phyloP scores from a whole-genome alignment of 2,329 filamentous ascomycete genomes.

The Camillea tinctor region DNA sequence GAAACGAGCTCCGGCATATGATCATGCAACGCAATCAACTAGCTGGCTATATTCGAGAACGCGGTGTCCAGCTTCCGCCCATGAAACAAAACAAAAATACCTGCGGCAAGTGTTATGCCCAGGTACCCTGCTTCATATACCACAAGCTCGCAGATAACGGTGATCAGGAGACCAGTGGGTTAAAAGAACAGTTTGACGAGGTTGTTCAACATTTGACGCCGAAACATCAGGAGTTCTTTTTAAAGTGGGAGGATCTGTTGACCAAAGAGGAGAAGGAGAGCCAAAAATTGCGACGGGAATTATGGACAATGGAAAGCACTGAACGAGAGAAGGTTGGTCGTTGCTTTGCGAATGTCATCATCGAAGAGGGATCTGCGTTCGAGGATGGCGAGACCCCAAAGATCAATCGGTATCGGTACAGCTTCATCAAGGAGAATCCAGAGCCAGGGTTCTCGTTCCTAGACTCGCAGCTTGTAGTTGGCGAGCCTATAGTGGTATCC shows the following conservation, averaged over 20 bases:
- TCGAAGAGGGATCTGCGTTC: conserved; percentile 72
- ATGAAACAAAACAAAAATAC: conserved; percentile 82
- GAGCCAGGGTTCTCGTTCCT: conserved; percentile 73
- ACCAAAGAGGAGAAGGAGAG: conserved; percentile 93
- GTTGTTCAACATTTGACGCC: conserved; percentile 75
- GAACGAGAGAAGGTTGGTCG: conserved; percentile 86
- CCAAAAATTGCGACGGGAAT: conserved; percentile 80
- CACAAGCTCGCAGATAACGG: conserved; percentile 88
- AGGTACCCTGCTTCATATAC: conserved; percentile 87
- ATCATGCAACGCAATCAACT: conserved; percentile 92
- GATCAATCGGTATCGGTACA: conserved; percentile 90
- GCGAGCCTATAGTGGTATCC: conserved; percentile 94
- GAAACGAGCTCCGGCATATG: conserved; percentile 91
- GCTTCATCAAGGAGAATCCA: conserved; percentile 69
- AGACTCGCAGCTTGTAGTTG: conserved; percentile 82
- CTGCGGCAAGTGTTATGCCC: conserved; percentile 87
- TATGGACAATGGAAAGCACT: conserved; percentile 92
- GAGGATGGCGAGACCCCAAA: conserved; percentile 71
- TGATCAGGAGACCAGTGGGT: conserved; percentile 74
- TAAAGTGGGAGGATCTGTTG: conserved; percentile 89
- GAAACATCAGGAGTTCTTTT: conserved; percentile 77
- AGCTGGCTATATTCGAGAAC: conserved; percentile 79
- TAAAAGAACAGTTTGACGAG: conserved; percentile 79
- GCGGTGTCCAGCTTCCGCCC: conserved; percentile 74
- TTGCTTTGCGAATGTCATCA: conserved; percentile 84